Evolutionary conservation across 345 rosid genomes (phyloP), one percentile per base, ranked within the genome.

Genomic region (Lenwebbia sp.): DNA sequence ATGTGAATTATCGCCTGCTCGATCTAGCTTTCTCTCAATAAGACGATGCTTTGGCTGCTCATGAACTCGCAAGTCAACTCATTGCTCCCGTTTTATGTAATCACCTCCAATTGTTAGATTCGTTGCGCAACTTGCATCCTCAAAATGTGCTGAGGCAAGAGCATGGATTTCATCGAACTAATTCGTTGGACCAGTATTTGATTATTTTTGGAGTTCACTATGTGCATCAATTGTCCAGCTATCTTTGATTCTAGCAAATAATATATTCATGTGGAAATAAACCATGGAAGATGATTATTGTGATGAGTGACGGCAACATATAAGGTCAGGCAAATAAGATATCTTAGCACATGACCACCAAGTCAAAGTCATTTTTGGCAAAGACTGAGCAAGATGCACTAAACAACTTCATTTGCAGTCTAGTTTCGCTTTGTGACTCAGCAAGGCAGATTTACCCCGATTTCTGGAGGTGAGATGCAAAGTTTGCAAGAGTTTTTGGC

Each of bases 11-110:
- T 37, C 25, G 17, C 65, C 75, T 53, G n/a, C 85, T 85, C 82
- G 26, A 7, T 62, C 88, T 13, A 89, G 87, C 51, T 54, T 83
- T 10, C 76, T 88, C 57, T 89, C 92, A 6, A 51, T 92, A 47
- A 50, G 86, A 28, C 84, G 85, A 12, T 93, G 92, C 84, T 93
- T 91, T 76, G 92, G 92, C 47, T 85, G 89, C 81, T 26, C 88
- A 44, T 84, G 82, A 86, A 57, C 83, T 41, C 40, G 3, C 88
- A 56, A 50, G 50, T n/a, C 40, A 5, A 47, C 50, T 54, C 21
- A 26, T 40, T 50, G 33, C 41, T 55, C 54, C 65, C 14, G 12
- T 60, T 40, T 13, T 25, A 22, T n/a, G n/a, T 58, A n/a, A 44
- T 57, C 40, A 13, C 56, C 58, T 10, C 4, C 21, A 57, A 33